A percentile compares a stretch with the other conserved stretches of the same genome.
These are phyloP conservation scores for Epichloe hybrida DNA, from an alignment of 2,329 filamentous ascomycete species.

Conservation along the genomic window DNA sequence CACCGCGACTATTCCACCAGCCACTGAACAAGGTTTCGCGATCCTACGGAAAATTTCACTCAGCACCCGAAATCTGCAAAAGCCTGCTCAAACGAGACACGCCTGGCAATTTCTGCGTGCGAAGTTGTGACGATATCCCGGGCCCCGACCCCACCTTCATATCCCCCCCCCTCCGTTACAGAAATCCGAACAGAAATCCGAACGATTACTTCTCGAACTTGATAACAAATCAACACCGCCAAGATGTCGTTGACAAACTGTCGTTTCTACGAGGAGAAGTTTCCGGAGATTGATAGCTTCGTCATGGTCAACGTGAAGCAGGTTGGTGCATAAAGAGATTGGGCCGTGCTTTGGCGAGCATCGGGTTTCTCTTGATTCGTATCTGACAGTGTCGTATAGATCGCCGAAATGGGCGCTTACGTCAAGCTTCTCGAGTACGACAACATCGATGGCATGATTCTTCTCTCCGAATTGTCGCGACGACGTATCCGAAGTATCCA, in stretches of 20 bases:
- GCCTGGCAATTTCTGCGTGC: neutral
- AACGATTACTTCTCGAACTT: conserved; percentile 12
- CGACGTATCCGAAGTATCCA: conserved; percentile 98
- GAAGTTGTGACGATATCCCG: conserved; percentile 3
- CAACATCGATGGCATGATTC: conserved; percentile 99
- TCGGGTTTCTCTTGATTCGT: neutral
- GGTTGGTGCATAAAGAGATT: conserved; percentile 42
- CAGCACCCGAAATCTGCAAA: neutral
- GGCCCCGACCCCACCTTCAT: conserved; percentile 19
- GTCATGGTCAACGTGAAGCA: conserved; percentile 99
- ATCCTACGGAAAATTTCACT: neutral
- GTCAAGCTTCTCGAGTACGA: conserved; percentile 99
- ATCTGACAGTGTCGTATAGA: conserved; percentile 36
- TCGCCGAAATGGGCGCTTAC: conserved; percentile 99
- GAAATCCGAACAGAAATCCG: conserved; percentile 11
- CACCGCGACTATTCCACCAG: neutral
- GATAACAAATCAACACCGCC: conserved; percentile 42
- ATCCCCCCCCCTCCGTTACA: neutral
- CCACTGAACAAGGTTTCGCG: neutral
- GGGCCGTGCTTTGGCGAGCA: neutral
- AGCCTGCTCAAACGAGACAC: neutral
- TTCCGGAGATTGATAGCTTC: conserved; percentile 90
- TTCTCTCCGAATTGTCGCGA: conserved; percentile 92
- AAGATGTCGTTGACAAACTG: conserved; percentile 92
- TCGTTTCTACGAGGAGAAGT: conserved; percentile 96